These are phyloP conservation scores for Scheffersomyces titani DNA, from an alignment of 1,139 yeast genomes.

Conservation along the genomic window DNA sequence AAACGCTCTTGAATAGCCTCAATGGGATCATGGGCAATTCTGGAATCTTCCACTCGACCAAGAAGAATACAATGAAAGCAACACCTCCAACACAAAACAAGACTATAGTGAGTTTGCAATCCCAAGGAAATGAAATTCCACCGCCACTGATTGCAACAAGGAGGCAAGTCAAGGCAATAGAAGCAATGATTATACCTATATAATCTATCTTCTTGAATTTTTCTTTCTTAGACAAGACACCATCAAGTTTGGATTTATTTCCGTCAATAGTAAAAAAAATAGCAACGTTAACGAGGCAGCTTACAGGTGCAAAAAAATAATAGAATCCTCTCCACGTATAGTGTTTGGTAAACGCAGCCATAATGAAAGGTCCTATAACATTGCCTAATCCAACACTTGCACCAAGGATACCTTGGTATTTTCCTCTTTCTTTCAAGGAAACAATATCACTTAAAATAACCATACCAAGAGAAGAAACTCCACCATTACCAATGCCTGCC, in stretches of 20 bases:
- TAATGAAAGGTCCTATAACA: slow-evolving; percentile 57
- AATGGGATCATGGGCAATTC: slow-evolving; percentile 59
- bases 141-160: slow-evolving; percentile 56
- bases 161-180: slow-evolving; percentile 43
- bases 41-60: slow-evolving; percentile 53
- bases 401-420: slow-evolving; percentile 51
- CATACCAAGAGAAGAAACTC: slow-evolving; percentile 43
- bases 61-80: slow-evolving; percentile 38
- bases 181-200: slow-evolving; percentile 47
- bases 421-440: slow-evolving; percentile 43
- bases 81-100: slow-evolving; percentile 49
- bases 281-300: slow-evolving; percentile 26
- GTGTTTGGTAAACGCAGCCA: slow-evolving; percentile 50
- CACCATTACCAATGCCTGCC: slow-evolving; percentile 50
- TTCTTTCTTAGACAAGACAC: slow-evolving; percentile 26
- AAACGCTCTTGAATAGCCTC: slow-evolving; percentile 38
- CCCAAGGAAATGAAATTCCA: slow-evolving; percentile 53
- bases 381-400: slow-evolving; percentile 53
- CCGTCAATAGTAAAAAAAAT: slow-evolving; percentile 28
- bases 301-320: slow-evolving; percentile 47
- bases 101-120: slow-evolving; percentile 47
- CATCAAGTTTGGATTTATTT: slow-evolving; percentile 21
- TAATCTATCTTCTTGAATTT: slow-evolving; percentile 49
- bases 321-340: slow-evolving; percentile 53
- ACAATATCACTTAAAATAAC: slow-evolving; percentile 46